Conservation (phyloP, 441 rosid species). For the Erysimum cheiri region DNA sequence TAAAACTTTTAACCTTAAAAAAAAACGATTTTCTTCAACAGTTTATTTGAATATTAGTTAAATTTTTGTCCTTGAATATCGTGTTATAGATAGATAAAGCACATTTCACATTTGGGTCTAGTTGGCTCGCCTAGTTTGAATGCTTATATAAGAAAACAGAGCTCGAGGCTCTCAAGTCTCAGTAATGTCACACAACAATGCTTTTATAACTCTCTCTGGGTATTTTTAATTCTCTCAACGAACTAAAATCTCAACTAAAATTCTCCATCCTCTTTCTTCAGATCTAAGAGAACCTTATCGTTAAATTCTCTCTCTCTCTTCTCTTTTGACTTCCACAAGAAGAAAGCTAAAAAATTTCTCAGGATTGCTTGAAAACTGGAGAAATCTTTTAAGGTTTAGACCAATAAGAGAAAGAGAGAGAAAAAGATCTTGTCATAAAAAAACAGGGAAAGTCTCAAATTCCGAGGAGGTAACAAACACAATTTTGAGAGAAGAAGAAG, state of each 20-base stretch:
- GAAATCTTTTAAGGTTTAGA: slow-evolving; percentile 32
- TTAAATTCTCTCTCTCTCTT: slow-evolving; percentile 16
- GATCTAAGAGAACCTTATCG: slow-evolving; percentile 11
- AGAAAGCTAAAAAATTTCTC: slow-evolving; percentile 19
- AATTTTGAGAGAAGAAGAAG: slow-evolving; percentile 11
- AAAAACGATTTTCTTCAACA: not conserved
- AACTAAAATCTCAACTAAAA: slow-evolving; percentile 24
- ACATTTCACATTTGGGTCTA: slow-evolving; percentile 12
- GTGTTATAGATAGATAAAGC: not conserved
- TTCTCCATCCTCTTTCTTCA: slow-evolving; percentile 7
- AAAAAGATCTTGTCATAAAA: slow-evolving; percentile 17
- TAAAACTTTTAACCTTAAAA: not conserved
- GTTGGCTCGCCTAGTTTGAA: slow-evolving; percentile 36
- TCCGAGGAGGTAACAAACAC: slow-evolving; percentile 17
- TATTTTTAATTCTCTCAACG: slow-evolving; percentile 26
- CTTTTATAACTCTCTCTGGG: slow-evolving; percentile 12
- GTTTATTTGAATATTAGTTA: not conserved
- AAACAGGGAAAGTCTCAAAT: not conserved
- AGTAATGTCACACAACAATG: slow-evolving; percentile 28
- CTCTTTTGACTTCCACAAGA: slow-evolving; percentile 31
- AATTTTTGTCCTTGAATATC: not conserved
- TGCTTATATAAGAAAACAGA: slow-evolving; percentile 44
- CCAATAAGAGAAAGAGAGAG: slow-evolving; percentile 32
- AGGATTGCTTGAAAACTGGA: slow-evolving; percentile 28
- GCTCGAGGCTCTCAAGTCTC: slow-evolving; percentile 34